These are phyloP conservation scores for Russula brevipes DNA, from an alignment of 768 basidiomycete species.

Conservation along the genomic window DNA sequence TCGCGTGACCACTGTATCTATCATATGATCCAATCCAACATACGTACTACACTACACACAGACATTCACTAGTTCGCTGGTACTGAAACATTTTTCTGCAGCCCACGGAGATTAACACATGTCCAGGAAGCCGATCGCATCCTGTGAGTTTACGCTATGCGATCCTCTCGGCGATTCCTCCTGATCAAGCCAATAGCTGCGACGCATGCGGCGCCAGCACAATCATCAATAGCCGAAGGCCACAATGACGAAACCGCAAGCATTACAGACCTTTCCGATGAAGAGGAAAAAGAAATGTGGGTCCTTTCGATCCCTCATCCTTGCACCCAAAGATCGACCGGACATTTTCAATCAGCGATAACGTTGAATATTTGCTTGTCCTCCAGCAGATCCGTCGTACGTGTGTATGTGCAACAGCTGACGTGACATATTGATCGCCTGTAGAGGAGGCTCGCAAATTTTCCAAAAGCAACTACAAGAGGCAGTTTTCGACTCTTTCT, in stretches of 20 bases:
- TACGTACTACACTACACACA: too few species aligned
- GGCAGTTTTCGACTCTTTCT: conserved; percentile 9
- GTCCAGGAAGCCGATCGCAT: not conserved
- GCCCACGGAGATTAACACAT: not conserved
- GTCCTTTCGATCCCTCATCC: not conserved
- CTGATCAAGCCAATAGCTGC: not conserved
- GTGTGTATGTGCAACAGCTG: not conserved
- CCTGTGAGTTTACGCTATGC: not conserved
- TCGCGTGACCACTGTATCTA: too few species aligned
- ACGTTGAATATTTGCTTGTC: conserved; percentile 8
- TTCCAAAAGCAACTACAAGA: conserved; percentile 7
- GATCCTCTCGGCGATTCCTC: not conserved
- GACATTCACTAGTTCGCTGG: not conserved
- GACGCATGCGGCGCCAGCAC: not conserved
- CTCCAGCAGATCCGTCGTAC: conserved; percentile 17
- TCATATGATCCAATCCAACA: too few species aligned
- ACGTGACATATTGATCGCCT: not conserved
- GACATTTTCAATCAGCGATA: conserved; percentile 1
- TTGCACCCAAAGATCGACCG: not conserved
- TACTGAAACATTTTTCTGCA: not conserved
- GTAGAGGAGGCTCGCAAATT: conserved; percentile 8
- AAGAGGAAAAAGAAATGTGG: conserved; percentile 6
- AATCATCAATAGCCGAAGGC: not conserved
- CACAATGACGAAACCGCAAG: conserved; percentile 1
- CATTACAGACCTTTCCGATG: not conserved